Base-by-base conservation (phyloP, 371 early-diverging fungal species). In the Batkoa obscura region DNA sequence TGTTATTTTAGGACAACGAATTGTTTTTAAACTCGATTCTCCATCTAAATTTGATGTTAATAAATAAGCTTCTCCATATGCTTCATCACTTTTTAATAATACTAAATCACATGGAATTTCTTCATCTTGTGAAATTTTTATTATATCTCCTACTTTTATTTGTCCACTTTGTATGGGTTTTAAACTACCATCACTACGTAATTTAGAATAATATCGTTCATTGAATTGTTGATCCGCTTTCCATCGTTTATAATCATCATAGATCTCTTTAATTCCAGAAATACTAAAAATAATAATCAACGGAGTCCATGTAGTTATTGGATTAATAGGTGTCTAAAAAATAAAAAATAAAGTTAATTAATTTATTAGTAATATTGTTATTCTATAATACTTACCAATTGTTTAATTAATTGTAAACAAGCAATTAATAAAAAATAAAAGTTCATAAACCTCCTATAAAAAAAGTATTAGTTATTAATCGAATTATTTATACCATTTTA, bases 21-120 rank as follows among this genome's bases (percentile, higher is more conserved):
- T 68, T 46, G 79, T 79, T 66, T 87, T 88, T 35, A 88, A 68
- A 64, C 86, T 86, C 8, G 81, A 80, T 69, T 90, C 91, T 23
- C 82, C 91, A 64, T 90, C 87, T 23, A 90, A 64, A 55, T 83
- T 83, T 31, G 79, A 76, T 1, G 91, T 88, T 59, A 88, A 83
- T 48, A 88, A 75, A 66, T 76, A 88, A 56, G 81, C 80, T 23
- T 74, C 60, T 1, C 70, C 80, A 39, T 71, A 74, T 30, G 72
- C 74, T 43, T 80, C 80, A 13, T 68, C 62, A 8, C 76, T 73
- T 54, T 78, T 75, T 31, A 88, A 56, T 43, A 84, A 60, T 30
- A 84, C 62, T 47, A 83, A 51, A 60, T 71, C 71, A 30, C 90
- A 89, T 4, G 89, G 89, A 10, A 91, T 76, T 66, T 79, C 76